These are phyloP conservation scores for Aspergillus quadricinctus DNA, from an alignment of 2,329 filamentous ascomycete species.

Conservation along the genomic window DNA sequence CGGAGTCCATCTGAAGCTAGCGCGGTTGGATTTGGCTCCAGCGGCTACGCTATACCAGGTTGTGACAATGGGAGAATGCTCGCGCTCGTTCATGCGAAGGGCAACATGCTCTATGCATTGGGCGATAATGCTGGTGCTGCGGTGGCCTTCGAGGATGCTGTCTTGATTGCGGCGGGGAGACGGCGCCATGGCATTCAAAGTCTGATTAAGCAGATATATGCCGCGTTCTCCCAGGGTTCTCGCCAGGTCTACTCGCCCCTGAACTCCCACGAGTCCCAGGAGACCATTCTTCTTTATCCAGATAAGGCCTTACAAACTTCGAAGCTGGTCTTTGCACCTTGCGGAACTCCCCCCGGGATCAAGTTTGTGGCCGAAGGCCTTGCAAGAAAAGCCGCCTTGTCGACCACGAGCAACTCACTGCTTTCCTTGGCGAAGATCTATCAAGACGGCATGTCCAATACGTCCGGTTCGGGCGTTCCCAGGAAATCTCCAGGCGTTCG, in stretches of 20 bases:
- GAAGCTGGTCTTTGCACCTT: slow-evolving; percentile 71
- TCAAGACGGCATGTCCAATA: slow-evolving; percentile 87
- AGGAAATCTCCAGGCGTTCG: slow-evolving; percentile 71
- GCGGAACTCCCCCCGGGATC: slow-evolving; percentile 76
- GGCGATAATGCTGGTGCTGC: slow-evolving; percentile 79
- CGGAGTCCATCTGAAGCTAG: slow-evolving; percentile 25
- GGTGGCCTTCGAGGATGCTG: slow-evolving; percentile 88
- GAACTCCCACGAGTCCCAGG: slow-evolving; percentile 34
- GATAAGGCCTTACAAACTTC: slow-evolving; percentile 80
- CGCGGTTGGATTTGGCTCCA: slow-evolving; percentile 63
- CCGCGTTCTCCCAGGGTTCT: slow-evolving; percentile 56
- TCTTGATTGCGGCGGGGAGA: slow-evolving; percentile 78
- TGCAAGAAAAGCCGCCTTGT: slow-evolving; percentile 73
- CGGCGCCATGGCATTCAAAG: slow-evolving; percentile 66
- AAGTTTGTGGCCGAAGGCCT: slow-evolving; percentile 65
- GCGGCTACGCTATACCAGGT: slow-evolving; percentile 78
- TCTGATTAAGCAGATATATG: slow-evolving; percentile 73
- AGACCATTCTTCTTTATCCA: slow-evolving; percentile 75
- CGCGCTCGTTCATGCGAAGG: slow-evolving; percentile 92
- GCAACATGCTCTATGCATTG: slow-evolving; percentile 93
- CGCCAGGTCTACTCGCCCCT: slow-evolving; percentile 34
- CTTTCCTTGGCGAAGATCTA: slow-evolving; percentile 96
- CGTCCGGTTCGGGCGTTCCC: slow-evolving; percentile 52
- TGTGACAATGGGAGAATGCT: slow-evolving; percentile 89
- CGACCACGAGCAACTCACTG: slow-evolving; percentile 92